phyloP scores from a whole-genome alignment of 495 filamentous ascomycete species.

The Xylaria palmicola region DNA sequence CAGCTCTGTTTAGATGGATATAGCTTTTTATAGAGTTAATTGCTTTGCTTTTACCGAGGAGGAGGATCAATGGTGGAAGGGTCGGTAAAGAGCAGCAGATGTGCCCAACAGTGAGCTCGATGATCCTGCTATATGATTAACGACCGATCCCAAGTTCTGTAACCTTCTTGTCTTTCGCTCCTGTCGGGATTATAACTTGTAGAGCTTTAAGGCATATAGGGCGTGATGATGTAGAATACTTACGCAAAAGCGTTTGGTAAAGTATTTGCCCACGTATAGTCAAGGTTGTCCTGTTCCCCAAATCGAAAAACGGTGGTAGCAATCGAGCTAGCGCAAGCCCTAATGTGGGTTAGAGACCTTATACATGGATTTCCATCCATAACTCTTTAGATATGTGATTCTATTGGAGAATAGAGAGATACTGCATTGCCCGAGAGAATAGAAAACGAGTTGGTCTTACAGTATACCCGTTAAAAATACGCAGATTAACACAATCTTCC shows the following conservation, averaged over 20 bases:
- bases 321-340: neutral
- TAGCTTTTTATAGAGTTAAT: neutral
- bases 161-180: neutral
- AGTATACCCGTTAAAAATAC: neutral
- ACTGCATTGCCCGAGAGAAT: neutral
- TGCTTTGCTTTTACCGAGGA: neutral
- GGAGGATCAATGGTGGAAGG: neutral
- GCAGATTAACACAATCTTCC: slow-evolving; percentile 23
- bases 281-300: neutral
- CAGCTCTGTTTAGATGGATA: neutral
- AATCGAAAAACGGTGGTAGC: neutral
- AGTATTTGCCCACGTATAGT: slow-evolving; percentile 7
- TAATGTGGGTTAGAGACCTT: neutral
- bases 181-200: neutral
- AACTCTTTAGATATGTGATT: neutral
- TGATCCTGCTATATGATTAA: neutral
- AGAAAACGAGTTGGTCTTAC: neutral
- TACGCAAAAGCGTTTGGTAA: neutral
- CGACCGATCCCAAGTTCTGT: neutral
- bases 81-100: slow-evolving; percentile 2
- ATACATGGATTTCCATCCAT: slow-evolving; percentile 5
- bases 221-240: neutral
- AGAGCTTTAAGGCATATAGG: neutral
- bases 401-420: no score
- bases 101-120: neutral